Evolutionary conservation across 2,329 filamentous ascomycete genomes (phyloP), one percentile per base, ranked within the genome.

Genomic region (Alternaria sp.): DNA sequence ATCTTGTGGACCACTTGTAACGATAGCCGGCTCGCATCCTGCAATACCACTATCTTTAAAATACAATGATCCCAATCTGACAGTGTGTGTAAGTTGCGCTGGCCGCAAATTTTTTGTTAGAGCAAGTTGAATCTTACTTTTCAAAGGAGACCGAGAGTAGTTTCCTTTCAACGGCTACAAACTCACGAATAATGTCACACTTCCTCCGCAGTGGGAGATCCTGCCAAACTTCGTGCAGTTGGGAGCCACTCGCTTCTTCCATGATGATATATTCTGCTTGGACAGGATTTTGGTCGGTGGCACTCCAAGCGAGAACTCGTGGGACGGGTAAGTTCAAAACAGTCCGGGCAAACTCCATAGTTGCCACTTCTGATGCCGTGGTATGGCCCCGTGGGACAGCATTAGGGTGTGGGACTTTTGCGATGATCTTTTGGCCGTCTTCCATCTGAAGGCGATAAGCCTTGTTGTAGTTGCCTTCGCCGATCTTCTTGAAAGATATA

Each of bases 231-330:
- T 70, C 49, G 30, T 73, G 60, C 4, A 74, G 69, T 56, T 68
- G 71, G 37, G 60, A 61, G 10, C 74, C 71, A 63, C 43, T 64
- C n/a, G 71, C 75, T 70, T 73, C 68, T 65, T 76, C 73, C 73
- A 75, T 76, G 60, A 77, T 72, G 18, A 77, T 77, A 44, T 76
- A 77, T 70, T 77, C 75, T 47, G 73, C 63, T 41, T 66, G 56
- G 21, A 77, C 70, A 54, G 73, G 67, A 46, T 74, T 75, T 41
- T 71, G 41, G n/a, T 63, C 59, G 20, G 62, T 64, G 46, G 69
- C 67, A 60, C 63, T 72, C 72, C 71, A 77, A 47, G 65, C 67
- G 41, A 75, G 65, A 25, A 77, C 67, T 60, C 63, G 62, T 46
- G 74, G 74, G 25, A 73, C 69, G 3, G 73, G 72, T 58, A 78